Conservation (phyloP, 768 basidiomycete genomes). For the Cystoderma amianthinum region DNA sequence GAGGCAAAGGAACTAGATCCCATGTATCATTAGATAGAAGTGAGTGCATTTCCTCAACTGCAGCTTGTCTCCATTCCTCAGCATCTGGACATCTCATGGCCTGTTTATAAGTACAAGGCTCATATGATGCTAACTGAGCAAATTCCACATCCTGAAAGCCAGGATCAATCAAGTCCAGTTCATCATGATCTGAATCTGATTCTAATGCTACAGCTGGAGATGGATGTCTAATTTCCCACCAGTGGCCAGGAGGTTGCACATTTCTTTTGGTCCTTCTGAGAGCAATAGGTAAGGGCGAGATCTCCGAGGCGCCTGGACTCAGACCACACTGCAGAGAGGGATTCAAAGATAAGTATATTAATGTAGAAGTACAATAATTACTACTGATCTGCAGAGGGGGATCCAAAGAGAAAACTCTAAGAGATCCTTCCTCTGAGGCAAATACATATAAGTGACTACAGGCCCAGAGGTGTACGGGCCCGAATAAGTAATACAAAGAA, state of each 20-base stretch:
- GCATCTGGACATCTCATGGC: slow-evolving; percentile 11
- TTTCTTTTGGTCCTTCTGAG: neutral
- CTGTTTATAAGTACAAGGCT: slow-evolving; percentile 11
- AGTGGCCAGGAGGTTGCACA: neutral
- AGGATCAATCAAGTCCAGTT: neutral
- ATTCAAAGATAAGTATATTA: too few species aligned
- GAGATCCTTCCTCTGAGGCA: too few species aligned
- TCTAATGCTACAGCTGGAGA: slow-evolving; percentile 4
- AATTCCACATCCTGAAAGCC: slow-evolving; percentile 5
- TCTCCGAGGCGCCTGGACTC: too few species aligned
- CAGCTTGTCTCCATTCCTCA: slow-evolving; percentile 18
- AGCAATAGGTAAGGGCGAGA: neutral
- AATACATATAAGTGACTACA: too few species aligned
- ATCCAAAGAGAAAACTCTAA: too few species aligned
- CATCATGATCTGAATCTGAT: slow-evolving; percentile 5
- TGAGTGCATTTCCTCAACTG: slow-evolving; percentile 17
- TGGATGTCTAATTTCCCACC: slow-evolving; percentile 6
- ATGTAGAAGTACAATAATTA: too few species aligned
- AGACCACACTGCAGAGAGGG: too few species aligned
- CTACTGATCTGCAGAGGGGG: too few species aligned
- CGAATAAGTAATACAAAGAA: too few species aligned
- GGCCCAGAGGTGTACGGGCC: too few species aligned
- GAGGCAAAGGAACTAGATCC: slow-evolving; percentile 23
- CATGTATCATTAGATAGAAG: slow-evolving; percentile 22
- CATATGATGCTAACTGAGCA: slow-evolving; percentile 5